Evolutionary conservation across 176 grass and related monocot genomes (phyloP).

Genomic region (Oryza australiensis): DNA sequence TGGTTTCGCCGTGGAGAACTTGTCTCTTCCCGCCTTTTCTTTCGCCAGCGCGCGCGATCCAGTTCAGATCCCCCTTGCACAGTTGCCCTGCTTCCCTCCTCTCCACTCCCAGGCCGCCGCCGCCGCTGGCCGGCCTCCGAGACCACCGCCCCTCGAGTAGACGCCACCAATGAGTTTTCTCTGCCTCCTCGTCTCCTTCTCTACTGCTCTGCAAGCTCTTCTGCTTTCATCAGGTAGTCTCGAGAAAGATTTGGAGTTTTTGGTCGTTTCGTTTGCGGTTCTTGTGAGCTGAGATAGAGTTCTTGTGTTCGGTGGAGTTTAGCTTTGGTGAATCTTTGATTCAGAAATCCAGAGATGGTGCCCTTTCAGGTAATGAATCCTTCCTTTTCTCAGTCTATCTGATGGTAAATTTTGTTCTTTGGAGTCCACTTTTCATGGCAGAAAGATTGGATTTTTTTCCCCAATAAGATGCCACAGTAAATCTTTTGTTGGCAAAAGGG

Average conservation of each 20-base stretch:
- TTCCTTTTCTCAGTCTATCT: neutral
- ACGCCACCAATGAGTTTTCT: slow-evolving; percentile 25
- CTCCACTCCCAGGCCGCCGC: no score
- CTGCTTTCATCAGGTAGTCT: neutral
- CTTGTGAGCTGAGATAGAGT: neutral
- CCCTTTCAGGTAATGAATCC: slow-evolving; percentile 30
- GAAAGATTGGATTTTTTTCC: neutral
- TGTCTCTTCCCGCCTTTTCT: neutral
- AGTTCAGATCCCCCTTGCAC: no score
- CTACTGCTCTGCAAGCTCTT: no score
- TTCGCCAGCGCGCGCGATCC: no score
- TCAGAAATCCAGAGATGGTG: slow-evolving; percentile 11
- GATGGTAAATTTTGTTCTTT: neutral
- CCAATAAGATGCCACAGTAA: no score
- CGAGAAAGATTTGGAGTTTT: neutral
- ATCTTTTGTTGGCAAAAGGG: neutral
- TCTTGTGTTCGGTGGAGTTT: neutral
- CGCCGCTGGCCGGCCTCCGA: neutral
- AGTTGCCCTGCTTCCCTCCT: no score
- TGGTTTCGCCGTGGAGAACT: neutral
- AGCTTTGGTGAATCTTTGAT: neutral
- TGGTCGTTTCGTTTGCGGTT: neutral
- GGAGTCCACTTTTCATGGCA: neutral
- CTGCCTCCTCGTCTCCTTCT: neutral
- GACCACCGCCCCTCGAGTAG: neutral